Base-by-base conservation (phyloP, 2,329 filamentous ascomycete species). In the Lachnum nothofagi region DNA sequence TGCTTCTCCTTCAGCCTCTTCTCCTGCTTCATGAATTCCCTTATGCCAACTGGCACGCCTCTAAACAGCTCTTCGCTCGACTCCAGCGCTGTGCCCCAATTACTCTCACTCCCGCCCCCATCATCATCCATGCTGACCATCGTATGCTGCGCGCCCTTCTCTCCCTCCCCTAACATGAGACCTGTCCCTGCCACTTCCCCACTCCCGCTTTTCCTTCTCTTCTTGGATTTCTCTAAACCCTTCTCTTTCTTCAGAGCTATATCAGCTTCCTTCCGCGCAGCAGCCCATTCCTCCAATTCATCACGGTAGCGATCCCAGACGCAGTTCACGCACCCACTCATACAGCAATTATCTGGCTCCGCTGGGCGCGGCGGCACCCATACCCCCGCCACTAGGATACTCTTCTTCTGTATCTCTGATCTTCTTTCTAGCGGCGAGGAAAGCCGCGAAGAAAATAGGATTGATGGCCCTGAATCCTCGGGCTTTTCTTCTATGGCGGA, bases 291-390 rank as follows among this genome's bases (percentile, higher is more conserved):
- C 67, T 97, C 91, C 69, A 97, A 77, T 44, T 97, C 93, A 58
- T 98, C 91, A 7, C 91, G 79, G 68, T 84, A 97, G 45, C 82
- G 75, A 61, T 96, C 91, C 91, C 91, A 97, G 2, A 97, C 93
- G 67, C 93, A 98, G 67, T 97, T 91, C 42, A 95, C 91, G 66
- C 93, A 98, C 3, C 93, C 93, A 63, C 88, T 93, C 93, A 98
- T 98, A 70, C 93, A 98, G 76, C 93, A 98, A 65, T 98, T 96
- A 63, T 97, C 93, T 3, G 93, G 93, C 69, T 98, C 91, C 41
- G 82, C 77, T 1, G 93, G 93, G 41, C 80, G 79, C 0, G 90
- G 91, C 2, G 93, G 93, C 4, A 97, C 85, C 16, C 81, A 70
- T 1, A 97, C 78, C 3, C 91, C 91, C 1, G 87, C 90, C 47